These are phyloP conservation scores for Diaporthe citrichinensis DNA, from an alignment of 2,329 filamentous ascomycete species.

Conservation along the genomic window DNA sequence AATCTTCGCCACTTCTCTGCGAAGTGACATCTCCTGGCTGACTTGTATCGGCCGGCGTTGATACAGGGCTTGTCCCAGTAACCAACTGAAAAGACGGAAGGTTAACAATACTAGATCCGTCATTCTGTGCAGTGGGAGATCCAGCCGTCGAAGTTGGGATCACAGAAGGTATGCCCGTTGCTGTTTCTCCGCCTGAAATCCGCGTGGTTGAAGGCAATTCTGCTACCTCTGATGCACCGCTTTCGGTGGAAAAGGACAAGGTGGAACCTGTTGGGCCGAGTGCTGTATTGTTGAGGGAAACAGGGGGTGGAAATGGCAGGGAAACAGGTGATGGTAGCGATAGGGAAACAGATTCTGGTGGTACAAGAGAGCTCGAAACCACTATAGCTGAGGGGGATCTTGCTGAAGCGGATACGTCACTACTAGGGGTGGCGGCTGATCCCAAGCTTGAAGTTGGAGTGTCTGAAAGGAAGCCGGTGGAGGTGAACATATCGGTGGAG, in stretches of 20 bases:
- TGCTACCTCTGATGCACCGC: background rate
- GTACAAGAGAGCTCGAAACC: background rate
- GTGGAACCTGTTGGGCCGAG: conserved; percentile 37
- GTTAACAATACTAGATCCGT: background rate
- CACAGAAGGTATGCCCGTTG: background rate
- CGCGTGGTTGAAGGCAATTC: background rate
- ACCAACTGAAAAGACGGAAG: background rate
- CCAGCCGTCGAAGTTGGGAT: background rate
- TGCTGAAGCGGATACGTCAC: background rate
- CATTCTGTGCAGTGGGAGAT: background rate
- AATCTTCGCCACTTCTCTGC: background rate
- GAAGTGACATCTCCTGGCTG: background rate
- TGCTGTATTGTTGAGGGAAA: background rate
- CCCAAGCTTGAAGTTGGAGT: background rate
- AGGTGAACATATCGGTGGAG: too few species aligned
- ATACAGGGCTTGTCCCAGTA: background rate
- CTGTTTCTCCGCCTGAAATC: background rate
- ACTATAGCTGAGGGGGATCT: background rate
- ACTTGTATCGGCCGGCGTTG: background rate
- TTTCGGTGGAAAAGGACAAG: background rate
- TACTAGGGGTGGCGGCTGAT: background rate
- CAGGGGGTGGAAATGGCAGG: background rate
- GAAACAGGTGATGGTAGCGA: background rate
- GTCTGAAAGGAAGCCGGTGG: background rate
- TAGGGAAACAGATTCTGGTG: background rate